These are phyloP conservation scores for Inga leiocalycina DNA, from an alignment of 306 rosid genomes.

Conservation along the genomic window DNA sequence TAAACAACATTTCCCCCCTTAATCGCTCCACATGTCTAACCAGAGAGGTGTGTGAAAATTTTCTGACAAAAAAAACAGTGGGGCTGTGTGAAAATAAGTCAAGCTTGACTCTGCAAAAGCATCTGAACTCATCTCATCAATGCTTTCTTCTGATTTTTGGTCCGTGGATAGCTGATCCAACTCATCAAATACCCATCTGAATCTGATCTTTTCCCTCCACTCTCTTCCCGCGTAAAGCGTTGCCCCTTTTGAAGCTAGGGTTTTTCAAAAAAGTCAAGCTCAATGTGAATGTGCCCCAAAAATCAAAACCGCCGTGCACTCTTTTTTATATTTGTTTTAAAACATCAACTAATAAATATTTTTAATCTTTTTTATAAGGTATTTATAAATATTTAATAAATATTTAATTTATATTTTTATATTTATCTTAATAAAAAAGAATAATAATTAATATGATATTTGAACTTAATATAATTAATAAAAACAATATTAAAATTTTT, in stretches of 20 bases:
- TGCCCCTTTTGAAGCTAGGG: conserved; percentile 27
- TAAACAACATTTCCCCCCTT: neutral
- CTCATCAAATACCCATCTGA: neutral
- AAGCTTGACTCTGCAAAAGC: conserved; percentile 19
- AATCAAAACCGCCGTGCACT: neutral
- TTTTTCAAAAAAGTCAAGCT: conserved; percentile 34
- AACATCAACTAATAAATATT: too few relatives aligned
- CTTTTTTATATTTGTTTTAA: too few relatives aligned
- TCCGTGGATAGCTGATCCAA: neutral
- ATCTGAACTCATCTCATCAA: neutral
- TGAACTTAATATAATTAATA: too few relatives aligned
- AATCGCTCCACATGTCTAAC: neutral
- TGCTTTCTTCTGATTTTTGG: conserved; percentile 16
- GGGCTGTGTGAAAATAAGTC: neutral
- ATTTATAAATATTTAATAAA: too few relatives aligned
- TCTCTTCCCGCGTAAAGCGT: neutral
- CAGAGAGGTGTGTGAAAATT: neutral
- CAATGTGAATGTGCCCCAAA: conserved; percentile 9
- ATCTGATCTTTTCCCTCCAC: neutral
- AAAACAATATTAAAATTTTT: too few relatives aligned
- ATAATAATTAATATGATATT: too few relatives aligned
- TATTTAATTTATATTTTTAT: too few relatives aligned
- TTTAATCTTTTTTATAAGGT: too few relatives aligned
- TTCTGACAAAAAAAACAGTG: too few relatives aligned
- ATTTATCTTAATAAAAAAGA: too few relatives aligned